A percentile compares a stretch with the other conserved stretches of the same genome.
Evolutionary conservation across 305 asterid genomes (phyloP).

Genomic region (Fraxinus albicans): DNA sequence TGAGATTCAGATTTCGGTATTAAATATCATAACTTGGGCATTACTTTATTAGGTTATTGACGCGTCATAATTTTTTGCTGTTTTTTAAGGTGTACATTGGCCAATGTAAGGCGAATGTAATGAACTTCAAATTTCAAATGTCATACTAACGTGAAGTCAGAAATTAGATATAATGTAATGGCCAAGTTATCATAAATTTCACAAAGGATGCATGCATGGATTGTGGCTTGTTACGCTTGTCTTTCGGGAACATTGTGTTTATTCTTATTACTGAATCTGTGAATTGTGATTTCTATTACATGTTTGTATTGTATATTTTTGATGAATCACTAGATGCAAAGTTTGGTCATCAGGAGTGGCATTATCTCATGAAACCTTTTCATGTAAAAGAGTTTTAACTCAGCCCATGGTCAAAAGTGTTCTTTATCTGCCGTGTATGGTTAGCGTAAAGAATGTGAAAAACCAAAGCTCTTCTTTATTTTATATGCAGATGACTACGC

Average conservation of each 20-base stretch:
- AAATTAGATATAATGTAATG: conserved; percentile 13
- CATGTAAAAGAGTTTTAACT: neutral
- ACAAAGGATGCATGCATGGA: neutral
- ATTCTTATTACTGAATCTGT: neutral
- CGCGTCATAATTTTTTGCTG: neutral
- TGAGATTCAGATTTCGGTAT: neutral
- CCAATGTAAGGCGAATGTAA: neutral
- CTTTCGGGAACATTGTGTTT: neutral
- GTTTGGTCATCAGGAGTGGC: neutral
- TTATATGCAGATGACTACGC: conserved; percentile 67
- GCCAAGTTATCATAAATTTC: neutral
- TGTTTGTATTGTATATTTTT: neutral
- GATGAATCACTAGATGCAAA: conserved; percentile 3
- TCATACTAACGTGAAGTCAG: neutral
- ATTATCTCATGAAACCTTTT: neutral
- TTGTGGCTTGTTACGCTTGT: neutral
- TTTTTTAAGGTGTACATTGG: neutral
- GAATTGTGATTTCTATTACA: neutral
- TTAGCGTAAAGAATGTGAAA: neutral
- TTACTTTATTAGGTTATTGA: neutral
- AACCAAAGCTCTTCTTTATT: conserved; percentile 2
- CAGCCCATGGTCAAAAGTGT: neutral
- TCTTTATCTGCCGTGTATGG: neutral
- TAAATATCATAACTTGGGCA: conserved; percentile 8
- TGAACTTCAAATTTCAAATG: neutral